Percentiles rank a stretch among this genome's conserved stretches.
phyloP scores from a whole-genome alignment of 1,284 basidiomycete species.

The Fomitopsis palustris region DNA sequence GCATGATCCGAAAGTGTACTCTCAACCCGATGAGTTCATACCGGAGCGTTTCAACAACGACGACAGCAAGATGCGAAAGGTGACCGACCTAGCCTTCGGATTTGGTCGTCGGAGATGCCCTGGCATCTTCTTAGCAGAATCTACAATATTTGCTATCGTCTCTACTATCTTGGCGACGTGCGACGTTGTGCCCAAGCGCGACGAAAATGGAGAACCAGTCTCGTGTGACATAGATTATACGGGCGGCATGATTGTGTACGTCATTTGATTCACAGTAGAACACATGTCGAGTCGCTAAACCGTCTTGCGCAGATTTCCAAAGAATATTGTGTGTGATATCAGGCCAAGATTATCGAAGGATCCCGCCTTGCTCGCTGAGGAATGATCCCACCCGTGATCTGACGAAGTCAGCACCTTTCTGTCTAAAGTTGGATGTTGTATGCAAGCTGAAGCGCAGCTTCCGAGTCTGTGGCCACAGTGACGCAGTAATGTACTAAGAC shows the following conservation, averaged over 20 bases:
- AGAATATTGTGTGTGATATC: background rate
- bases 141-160: constrained; percentile 6
- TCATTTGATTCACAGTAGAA: background rate
- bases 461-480: no score
- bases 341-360: constrained; percentile 1
- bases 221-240: background rate
- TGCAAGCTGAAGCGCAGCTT: no score
- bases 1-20: constrained; percentile 25
- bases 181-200: background rate
- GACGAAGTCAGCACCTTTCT: no score
- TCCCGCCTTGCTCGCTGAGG: no score
- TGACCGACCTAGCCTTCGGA: constrained; percentile 24
- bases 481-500: no score
- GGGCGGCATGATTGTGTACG: background rate
- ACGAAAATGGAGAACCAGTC: constrained; percentile 1
- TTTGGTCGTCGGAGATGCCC: constrained; percentile 23
- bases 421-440: no score
- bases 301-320: background rate
- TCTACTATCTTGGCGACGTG: constrained; percentile 4
- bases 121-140: constrained; percentile 4
- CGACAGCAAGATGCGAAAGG: constrained; percentile 13
- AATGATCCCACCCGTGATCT: no score
- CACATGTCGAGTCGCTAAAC: background rate
- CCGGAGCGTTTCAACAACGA: constrained; percentile 23
- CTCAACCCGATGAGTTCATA: constrained; percentile 25